Evolutionary conservation across 176 grass and related monocot species (phyloP), one percentile per base, ranked within the genome.

Genomic region (Lolium rigidum): DNA sequence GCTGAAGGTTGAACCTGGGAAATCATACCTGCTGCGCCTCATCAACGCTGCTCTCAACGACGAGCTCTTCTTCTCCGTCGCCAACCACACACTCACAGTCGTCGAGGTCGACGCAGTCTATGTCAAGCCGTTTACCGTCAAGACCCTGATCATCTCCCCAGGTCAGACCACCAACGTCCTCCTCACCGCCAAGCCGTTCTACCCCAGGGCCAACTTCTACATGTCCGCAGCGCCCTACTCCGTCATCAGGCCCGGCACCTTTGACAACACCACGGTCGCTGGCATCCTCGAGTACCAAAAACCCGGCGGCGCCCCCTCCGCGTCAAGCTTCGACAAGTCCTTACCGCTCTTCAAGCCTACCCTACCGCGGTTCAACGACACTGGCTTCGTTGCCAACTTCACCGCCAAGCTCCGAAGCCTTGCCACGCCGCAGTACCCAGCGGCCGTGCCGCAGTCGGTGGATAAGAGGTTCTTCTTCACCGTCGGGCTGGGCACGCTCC

Each of bases 111-210:
- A 94, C 63, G 89, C 92, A 50, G 70, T 89, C 73, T 94, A 94
- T 48, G 80, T 87, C 4, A 94, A 94, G 74, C 92, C 87, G 6
- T 92, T 94, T 80, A 77, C 69, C 9, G 85, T 88, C 15, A 74
- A 92, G 14, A 94, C 87, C 6, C 35, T 94, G 11, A 0, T 87
- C 25, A 87, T 94, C 63, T 24, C 92, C 0, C 92, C 92, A 0
- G 92, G 92, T 0, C 92, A 94, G 28, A 94, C 92, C 84, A 94
- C 92, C 78, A 94, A 94, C 35, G 92, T 87, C 13, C 92, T 94
- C 73, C 86, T 94, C 80, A 48, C 80, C 15, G 18, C 90, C 77
- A 86, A 87, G 22, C 90, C 87, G 3, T 51, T 25, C 35, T 89
- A 88, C 84, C 85, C 83, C 0, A 59, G 37, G 22, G 70, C 90